Evolutionary conservation across 352 stramenopile species (phyloP).

Genomic region (Globisporangium splendens): DNA sequence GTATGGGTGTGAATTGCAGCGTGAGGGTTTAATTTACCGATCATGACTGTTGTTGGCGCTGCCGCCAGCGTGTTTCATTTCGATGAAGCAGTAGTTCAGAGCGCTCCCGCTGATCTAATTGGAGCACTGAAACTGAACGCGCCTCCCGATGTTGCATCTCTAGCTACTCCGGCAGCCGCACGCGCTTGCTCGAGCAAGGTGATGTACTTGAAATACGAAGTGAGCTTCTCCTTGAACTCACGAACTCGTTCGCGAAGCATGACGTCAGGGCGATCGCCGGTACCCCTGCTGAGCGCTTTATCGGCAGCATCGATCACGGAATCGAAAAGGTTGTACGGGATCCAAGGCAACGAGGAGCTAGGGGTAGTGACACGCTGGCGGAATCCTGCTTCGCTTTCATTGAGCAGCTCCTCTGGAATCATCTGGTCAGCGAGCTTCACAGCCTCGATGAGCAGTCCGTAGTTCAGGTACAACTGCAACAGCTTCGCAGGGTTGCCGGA

Average conservation of each 20-base stretch:
- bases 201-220: conserved; percentile 51
- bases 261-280: conserved; percentile 4
- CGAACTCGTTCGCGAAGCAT: conserved; percentile 29
- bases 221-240: conserved; percentile 36
- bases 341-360: conserved; percentile 39
- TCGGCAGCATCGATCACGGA: conserved; percentile 45
- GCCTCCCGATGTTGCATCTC: conserved; percentile 16
- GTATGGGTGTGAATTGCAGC: neutral
- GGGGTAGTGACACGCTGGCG: conserved; percentile 28
- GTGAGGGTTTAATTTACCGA: neutral
- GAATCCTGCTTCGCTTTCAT: conserved; percentile 33
- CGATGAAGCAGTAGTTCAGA: conserved; percentile 1
- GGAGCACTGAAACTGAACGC: conserved; percentile 12
- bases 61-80: neutral
- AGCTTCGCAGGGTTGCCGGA: conserved; percentile 52
- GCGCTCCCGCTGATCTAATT: conserved; percentile 3
- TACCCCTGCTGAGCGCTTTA: conserved; percentile 25
- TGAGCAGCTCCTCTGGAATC: conserved; percentile 34
- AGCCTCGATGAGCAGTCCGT: conserved; percentile 63
- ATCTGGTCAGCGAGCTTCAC: conserved; percentile 46
- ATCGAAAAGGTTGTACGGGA: conserved; percentile 72
- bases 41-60: neutral
- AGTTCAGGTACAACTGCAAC: conserved; percentile 51
- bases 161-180: conserved; percentile 38
- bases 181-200: conserved; percentile 49